phyloP scores from a whole-genome alignment of 192 early-diverging fungal genomes.

The Gaertneriomyces sp. region DNA sequence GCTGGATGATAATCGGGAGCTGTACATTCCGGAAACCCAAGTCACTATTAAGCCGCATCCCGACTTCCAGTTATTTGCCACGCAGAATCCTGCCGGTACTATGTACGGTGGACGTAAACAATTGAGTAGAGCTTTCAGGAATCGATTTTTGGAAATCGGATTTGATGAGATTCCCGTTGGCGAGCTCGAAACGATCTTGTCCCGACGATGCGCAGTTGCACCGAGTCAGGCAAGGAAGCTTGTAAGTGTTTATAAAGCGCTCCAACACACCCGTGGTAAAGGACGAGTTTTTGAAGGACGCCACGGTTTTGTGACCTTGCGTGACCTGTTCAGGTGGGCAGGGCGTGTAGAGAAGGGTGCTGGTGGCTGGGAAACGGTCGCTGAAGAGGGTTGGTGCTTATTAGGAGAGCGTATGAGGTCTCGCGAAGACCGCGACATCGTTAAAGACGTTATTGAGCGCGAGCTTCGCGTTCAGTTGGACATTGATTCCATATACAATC shows the following conservation, averaged over 20 bases:
- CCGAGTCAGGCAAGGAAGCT: slow-evolving; percentile 82
- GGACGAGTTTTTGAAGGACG: slow-evolving; percentile 93
- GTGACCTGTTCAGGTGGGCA: slow-evolving; percentile 98
- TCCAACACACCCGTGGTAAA: slow-evolving; percentile 57
- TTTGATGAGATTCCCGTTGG: slow-evolving; percentile 93
- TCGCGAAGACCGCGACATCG: slow-evolving; percentile 75
- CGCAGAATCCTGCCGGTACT: slow-evolving; percentile 94
- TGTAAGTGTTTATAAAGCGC: slow-evolving; percentile 78
- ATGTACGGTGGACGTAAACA: slow-evolving; percentile 95
- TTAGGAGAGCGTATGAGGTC: slow-evolving; percentile 84
- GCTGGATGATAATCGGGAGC: slow-evolving; percentile 95
- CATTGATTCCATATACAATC: slow-evolving; percentile 61
- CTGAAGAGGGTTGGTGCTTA: slow-evolving; percentile 93
- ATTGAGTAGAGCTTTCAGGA: slow-evolving; percentile 93
- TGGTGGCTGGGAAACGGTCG: slow-evolving; percentile 68
- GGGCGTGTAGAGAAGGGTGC: slow-evolving; percentile 47
- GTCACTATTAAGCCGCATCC: slow-evolving; percentile 90
- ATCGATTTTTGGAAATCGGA: slow-evolving; percentile 94
- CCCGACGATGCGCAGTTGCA: slow-evolving; percentile 76
- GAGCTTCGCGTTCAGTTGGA: slow-evolving; percentile 70
- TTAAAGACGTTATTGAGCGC: slow-evolving; percentile 77
- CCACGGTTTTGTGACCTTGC: slow-evolving; percentile 90
- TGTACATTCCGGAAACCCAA: slow-evolving; percentile 94
- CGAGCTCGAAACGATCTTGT: slow-evolving; percentile 89
- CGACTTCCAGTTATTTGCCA: slow-evolving; percentile 97